Conservation (phyloP, 2,329 filamentous ascomycete genomes). For the Colletotrichum sp. region DNA sequence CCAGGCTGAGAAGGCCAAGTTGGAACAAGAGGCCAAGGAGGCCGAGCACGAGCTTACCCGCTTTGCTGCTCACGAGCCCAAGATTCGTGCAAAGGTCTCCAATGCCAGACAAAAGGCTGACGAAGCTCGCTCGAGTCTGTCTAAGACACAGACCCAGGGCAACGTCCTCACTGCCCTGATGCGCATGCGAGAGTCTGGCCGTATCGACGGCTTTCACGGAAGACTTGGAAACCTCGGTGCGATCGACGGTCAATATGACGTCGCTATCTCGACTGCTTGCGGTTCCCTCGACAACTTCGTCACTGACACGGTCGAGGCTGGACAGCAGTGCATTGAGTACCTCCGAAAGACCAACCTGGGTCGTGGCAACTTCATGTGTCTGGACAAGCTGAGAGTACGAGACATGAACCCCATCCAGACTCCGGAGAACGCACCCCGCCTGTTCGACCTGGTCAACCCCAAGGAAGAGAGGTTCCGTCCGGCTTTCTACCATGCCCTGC, state of each 20-base stretch:
- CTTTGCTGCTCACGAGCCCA: conserved; percentile 78
- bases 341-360: conserved; percentile 96
- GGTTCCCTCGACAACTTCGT: conserved; percentile 93
- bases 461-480: conserved; percentile 87
- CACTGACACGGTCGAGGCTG: conserved; percentile 93
- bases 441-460: conserved; percentile 91
- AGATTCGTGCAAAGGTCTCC: conserved; percentile 83
- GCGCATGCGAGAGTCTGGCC: conserved; percentile 93
- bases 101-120: conserved; percentile 93
- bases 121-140: conserved; percentile 88
- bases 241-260: conserved; percentile 92
- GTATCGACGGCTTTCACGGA: conserved; percentile 96
- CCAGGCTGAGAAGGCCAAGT: conserved; percentile 71
- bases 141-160: conserved; percentile 88
- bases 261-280: conserved; percentile 98
- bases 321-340: conserved; percentile 98
- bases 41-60: conserved; percentile 76
- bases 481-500: conserved; percentile 93
- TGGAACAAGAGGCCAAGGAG: conserved; percentile 77
- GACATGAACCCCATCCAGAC: conserved; percentile 84
- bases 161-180: conserved; percentile 92
- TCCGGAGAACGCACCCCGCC: conserved; percentile 86
- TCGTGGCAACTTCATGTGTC: conserved; percentile 93
- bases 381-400: conserved; percentile 82
- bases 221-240: conserved; percentile 91